phyloP scores from a whole-genome alignment of 1,284 basidiomycete genomes.

The Marasmius oreades region DNA sequence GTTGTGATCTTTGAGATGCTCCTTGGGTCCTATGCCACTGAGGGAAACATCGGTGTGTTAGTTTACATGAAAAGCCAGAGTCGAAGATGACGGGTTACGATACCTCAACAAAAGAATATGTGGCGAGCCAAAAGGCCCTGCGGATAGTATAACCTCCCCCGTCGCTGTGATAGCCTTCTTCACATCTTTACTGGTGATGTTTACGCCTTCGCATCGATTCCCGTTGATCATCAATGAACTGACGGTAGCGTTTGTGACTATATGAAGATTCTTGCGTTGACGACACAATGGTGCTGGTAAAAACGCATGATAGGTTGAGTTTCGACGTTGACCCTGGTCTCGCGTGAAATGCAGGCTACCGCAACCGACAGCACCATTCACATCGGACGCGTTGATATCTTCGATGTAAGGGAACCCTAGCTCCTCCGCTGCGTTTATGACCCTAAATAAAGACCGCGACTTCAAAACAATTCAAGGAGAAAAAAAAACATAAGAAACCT shows the following conservation, averaged over 20 bases:
- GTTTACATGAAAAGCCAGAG: neutral
- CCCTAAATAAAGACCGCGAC: neutral
- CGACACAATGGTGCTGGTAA: constrained; percentile 4
- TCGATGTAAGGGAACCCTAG: constrained; percentile 4
- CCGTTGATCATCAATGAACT: neutral
- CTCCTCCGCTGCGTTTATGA: neutral
- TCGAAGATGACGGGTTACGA: neutral
- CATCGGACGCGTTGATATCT: constrained; percentile 13
- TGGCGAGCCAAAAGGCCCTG: constrained; percentile 15
- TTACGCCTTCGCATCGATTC: neutral
- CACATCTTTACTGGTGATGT: neutral
- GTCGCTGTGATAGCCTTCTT: constrained; percentile 6
- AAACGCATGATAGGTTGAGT: constrained; percentile 15
- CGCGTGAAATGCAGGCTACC: constrained; percentile 12
- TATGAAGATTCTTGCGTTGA: constrained; percentile 2
- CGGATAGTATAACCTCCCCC: constrained; percentile 13
- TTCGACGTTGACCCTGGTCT: constrained; percentile 10
- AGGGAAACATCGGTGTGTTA: neutral
- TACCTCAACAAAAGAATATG: constrained; percentile 17
- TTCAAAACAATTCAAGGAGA: neutral
- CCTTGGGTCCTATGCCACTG: constrained; percentile 26
- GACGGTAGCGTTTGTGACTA: constrained; percentile 11
- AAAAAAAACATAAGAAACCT: neutral
- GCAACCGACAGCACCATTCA: constrained; percentile 12
- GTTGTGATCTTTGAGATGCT: constrained; percentile 23